Percentiles rank a stretch among this genome's conserved stretches.
phyloP scores from a whole-genome alignment of 257 asterid species.

The Petunia secreta region DNA sequence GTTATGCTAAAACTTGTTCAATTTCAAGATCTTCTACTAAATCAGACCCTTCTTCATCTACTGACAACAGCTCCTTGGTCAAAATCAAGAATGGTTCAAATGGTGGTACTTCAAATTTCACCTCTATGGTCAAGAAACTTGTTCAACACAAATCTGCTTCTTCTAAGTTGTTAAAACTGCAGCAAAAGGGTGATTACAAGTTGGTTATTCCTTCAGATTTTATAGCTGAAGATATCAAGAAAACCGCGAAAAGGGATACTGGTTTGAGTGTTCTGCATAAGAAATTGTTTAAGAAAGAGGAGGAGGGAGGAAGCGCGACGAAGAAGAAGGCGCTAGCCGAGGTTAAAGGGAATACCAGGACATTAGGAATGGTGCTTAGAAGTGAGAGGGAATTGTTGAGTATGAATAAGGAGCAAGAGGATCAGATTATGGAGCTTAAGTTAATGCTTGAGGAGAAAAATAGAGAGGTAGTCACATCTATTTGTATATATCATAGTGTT shows the following conservation, averaged over 20 bases:
- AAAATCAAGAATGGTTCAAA: slow-evolving; percentile 24
- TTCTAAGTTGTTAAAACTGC: slow-evolving; percentile 22
- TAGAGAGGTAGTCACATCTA: not conserved
- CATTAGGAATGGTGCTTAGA: slow-evolving; percentile 90
- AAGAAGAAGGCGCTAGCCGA: slow-evolving; percentile 90
- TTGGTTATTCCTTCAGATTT: slow-evolving; percentile 60
- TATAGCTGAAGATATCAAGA: slow-evolving; percentile 80
- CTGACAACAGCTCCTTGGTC: slow-evolving; percentile 36
- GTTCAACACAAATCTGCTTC: slow-evolving; percentile 56
- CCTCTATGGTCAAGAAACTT: slow-evolving; percentile 73
- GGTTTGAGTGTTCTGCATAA: slow-evolving; percentile 72
- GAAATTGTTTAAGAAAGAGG: slow-evolving; percentile 72
- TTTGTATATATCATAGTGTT: not conserved
- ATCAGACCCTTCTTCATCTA: slow-evolving; percentile 84
- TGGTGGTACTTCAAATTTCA: slow-evolving; percentile 43
- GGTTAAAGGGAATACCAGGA: slow-evolving; percentile 79
- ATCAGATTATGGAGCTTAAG: slow-evolving; percentile 63
- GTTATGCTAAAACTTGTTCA: slow-evolving; percentile 48
- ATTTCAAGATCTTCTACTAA: slow-evolving; percentile 58
- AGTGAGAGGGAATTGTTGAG: slow-evolving; percentile 94
- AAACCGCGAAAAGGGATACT: slow-evolving; percentile 45
- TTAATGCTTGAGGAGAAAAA: slow-evolving; percentile 56
- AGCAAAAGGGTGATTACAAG: slow-evolving; percentile 42
- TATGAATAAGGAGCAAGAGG: slow-evolving; percentile 71
- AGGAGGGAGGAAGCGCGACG: slow-evolving; percentile 61